Percentiles rank a stretch among this genome's conserved stretches.
Conservation (phyloP, 441 rosid species). For the Brassica hybrid region DNA sequence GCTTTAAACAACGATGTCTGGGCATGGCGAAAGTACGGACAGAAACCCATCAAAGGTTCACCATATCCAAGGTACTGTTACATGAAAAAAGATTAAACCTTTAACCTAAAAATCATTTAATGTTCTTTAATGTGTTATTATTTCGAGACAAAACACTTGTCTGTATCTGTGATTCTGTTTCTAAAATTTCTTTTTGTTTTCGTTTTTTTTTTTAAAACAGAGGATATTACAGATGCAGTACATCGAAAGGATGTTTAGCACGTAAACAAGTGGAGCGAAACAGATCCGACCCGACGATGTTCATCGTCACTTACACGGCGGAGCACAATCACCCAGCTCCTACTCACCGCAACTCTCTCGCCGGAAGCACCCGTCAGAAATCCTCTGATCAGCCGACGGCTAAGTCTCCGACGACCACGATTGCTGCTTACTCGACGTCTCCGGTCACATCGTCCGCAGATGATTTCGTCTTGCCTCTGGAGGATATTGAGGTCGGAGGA, state of each 20-base stretch:
- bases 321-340: constrained; percentile 97
- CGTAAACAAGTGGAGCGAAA: constrained; percentile 94
- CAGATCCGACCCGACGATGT: constrained; percentile 89
- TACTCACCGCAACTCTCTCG: constrained; percentile 88
- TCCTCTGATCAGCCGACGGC: constrained; percentile 40
- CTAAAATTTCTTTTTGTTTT: not conserved
- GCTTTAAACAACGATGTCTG: constrained; percentile 80
- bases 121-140: constrained; percentile 27
- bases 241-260: constrained; percentile 90
- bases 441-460: constrained; percentile 57
- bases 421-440: constrained; percentile 57
- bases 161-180: constrained; percentile 29
- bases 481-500: constrained; percentile 42
- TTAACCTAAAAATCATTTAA: constrained; percentile 17
- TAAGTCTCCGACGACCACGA: constrained; percentile 44
- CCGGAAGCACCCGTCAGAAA: constrained; percentile 90
- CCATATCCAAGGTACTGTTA: constrained; percentile 78
- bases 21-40: constrained; percentile 99
- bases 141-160: constrained; percentile 35
- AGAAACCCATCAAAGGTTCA: constrained; percentile 96
- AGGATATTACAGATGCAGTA: constrained; percentile 93
- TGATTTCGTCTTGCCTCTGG: constrained; percentile 52
- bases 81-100: not conserved
- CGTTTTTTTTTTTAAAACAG: constrained; percentile 44
- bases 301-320: constrained; percentile 90